Conservation (phyloP, 192 early-diverging fungal species). For the Kappamyces sp. region DNA sequence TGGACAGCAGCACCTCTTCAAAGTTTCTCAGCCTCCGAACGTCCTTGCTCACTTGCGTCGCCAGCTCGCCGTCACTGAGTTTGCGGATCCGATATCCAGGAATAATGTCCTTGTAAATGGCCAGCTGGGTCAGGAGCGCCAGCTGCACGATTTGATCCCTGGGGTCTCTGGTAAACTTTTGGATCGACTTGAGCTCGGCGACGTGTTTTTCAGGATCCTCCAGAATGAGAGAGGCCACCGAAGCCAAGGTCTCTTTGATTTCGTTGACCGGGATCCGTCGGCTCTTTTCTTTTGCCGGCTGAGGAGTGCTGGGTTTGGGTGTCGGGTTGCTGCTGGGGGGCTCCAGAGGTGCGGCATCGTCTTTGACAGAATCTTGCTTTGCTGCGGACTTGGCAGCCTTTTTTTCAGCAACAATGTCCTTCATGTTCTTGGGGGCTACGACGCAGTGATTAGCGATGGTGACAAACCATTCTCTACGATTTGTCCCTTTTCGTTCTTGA, state of each 20-base stretch:
- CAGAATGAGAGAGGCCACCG: slow-evolving; percentile 69
- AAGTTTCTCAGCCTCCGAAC: slow-evolving; percentile 81
- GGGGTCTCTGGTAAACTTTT: slow-evolving; percentile 56
- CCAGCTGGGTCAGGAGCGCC: slow-evolving; percentile 79
- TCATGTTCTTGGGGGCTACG: slow-evolving; percentile 30
- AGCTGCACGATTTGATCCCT: slow-evolving; percentile 66
- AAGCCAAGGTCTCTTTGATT: slow-evolving; percentile 69
- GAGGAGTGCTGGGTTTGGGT: not conserved
- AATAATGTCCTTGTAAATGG: slow-evolving; percentile 91
- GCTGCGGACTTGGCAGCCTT: slow-evolving; percentile 44
- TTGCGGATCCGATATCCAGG: slow-evolving; percentile 90
- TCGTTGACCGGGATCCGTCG: slow-evolving; percentile 19
- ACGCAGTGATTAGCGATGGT: not conserved
- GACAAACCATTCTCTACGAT: slow-evolving; percentile 29
- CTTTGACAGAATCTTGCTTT: slow-evolving; percentile 19
- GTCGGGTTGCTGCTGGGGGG: slow-evolving; percentile 12
- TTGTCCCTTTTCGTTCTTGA: slow-evolving; percentile 60
- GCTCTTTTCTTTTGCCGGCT: slow-evolving; percentile 15
- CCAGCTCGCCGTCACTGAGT: slow-evolving; percentile 75
- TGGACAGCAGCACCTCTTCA: slow-evolving; percentile 73
- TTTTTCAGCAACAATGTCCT: slow-evolving; percentile 44
- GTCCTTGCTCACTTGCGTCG: slow-evolving; percentile 74
- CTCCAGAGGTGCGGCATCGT: slow-evolving; percentile 18
- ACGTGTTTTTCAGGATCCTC: slow-evolving; percentile 77
- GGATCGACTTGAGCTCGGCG: slow-evolving; percentile 54